A percentile compares a stretch with the other conserved stretches of the same genome.
Evolutionary conservation across 768 basidiomycete species (phyloP).

Genomic region (Clavaria fumosa): DNA sequence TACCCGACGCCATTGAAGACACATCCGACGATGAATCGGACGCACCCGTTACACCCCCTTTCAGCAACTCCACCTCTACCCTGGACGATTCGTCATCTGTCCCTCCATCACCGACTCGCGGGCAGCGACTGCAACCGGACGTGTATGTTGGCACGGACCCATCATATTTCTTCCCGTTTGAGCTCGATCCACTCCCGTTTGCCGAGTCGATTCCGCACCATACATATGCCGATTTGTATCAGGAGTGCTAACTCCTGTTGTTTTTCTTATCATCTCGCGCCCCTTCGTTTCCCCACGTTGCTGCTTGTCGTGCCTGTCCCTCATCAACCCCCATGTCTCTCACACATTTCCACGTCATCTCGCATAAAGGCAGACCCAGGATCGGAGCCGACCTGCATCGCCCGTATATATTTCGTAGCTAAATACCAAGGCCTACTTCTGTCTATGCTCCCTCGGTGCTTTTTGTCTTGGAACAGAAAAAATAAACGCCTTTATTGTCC

Average conservation of each 20-base stretch:
- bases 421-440: too few species aligned
- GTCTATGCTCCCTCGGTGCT: too few species aligned
- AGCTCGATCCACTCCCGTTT: constrained; percentile 60
- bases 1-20: constrained; percentile 75
- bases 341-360: too few species aligned
- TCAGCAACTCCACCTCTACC: constrained; percentile 43
- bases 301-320: constrained; percentile 8
- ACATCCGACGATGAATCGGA: constrained; percentile 79
- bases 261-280: constrained; percentile 16
- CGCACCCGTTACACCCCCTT: constrained; percentile 43
- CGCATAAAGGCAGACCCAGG: too few species aligned
- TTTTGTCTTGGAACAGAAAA: too few species aligned
- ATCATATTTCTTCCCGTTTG: constrained; percentile 47
- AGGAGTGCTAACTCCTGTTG: constrained; percentile 42
- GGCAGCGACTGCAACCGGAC: constrained; percentile 32
- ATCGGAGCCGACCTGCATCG: too few species aligned
- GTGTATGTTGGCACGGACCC: constrained; percentile 43
- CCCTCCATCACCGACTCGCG: constrained; percentile 34
- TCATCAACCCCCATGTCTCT: too few species aligned
- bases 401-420: too few species aligned
- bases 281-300: constrained; percentile 14
- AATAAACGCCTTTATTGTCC: too few species aligned
- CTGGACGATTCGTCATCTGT: constrained; percentile 35
- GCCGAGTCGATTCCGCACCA: constrained; percentile 33
- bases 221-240: constrained; percentile 36